A percentile compares a stretch with the other conserved stretches of the same genome.
phyloP scores from a whole-genome alignment of 129 eudicot genomes.

The Artemisia argyi region DNA sequence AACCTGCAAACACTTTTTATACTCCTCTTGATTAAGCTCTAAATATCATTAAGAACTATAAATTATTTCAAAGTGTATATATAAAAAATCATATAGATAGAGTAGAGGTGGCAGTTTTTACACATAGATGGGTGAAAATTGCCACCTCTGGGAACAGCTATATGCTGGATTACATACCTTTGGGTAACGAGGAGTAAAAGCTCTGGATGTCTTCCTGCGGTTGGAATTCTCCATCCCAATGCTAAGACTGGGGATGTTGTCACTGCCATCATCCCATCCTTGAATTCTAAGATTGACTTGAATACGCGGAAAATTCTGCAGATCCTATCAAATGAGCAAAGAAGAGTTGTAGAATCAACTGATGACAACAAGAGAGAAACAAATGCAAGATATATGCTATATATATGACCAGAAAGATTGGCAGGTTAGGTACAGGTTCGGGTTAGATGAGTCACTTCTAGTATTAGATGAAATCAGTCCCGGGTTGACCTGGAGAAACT shows the following conservation, averaged over 20 bases:
- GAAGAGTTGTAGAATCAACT: slow-evolving; percentile 6
- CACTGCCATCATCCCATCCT: slow-evolving; percentile 34
- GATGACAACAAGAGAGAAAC: slow-evolving; percentile 1
- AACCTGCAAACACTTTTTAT: too few species aligned
- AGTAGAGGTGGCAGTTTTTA: too few species aligned
- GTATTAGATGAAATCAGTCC: too few species aligned
- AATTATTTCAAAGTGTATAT: too few species aligned
- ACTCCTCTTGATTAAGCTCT: too few species aligned
- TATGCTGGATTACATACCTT: slow-evolving; percentile 50
- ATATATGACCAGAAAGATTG: not conserved
- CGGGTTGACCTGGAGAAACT: too few species aligned
- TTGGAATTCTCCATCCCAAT: slow-evolving; percentile 65
- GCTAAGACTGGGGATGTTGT: slow-evolving; percentile 37
- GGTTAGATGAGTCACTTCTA: too few species aligned
- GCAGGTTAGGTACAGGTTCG: too few species aligned
- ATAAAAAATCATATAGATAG: too few species aligned
- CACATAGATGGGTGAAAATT: too few species aligned
- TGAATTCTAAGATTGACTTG: slow-evolving; percentile 65
- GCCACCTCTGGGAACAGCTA: not conserved
- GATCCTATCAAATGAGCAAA: slow-evolving; percentile 49
- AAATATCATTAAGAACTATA: too few species aligned
- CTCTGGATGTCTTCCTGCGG: slow-evolving; percentile 57
- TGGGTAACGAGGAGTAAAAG: slow-evolving; percentile 84
- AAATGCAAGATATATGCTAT: not conserved
- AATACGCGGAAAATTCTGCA: slow-evolving; percentile 75